Percentiles rank a stretch among this genome's conserved stretches.
Evolutionary conservation across 345 rosid genomes (phyloP).

Genomic region (Gossypium bickii): DNA sequence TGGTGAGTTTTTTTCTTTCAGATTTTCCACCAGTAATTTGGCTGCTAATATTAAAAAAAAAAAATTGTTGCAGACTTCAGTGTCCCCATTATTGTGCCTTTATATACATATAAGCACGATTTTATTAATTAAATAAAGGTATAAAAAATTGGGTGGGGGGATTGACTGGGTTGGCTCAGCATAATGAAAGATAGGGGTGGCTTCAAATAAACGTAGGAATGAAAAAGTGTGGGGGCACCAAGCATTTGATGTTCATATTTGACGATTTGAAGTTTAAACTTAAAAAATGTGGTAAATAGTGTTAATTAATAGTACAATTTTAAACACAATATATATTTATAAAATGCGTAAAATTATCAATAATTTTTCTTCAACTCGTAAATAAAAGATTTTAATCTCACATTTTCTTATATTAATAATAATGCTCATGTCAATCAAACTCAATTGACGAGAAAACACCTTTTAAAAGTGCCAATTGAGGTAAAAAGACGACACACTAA

Average conservation of each 20-base stretch:
- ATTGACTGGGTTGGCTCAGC: conserved; percentile 13
- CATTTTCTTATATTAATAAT: rapidly evolving
- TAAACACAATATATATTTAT: rapidly evolving
- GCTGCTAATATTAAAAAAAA: conserved; percentile 2
- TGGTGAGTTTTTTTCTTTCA: conserved; percentile 20
- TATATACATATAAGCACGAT: too few relatives aligned
- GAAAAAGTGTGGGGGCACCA: conserved; percentile 18
- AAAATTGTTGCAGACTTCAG: background rate
- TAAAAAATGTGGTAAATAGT: background rate
- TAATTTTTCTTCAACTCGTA: rapidly evolving
- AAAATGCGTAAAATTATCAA: rapidly evolving
- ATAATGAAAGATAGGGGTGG: background rate
- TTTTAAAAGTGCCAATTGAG: too few relatives aligned
- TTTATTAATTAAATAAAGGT: background rate
- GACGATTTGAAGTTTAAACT: conserved; percentile 19
- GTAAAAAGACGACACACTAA: too few relatives aligned
- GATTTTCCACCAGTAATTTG: conserved; percentile 20
- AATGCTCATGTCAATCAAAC: rapidly evolving
- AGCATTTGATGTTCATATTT: background rate
- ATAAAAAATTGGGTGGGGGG: background rate
- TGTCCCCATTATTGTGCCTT: conserved; percentile 25
- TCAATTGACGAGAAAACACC: rapidly evolving
- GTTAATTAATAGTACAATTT: too few relatives aligned
- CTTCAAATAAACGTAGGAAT: background rate
- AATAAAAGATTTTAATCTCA: rapidly evolving